These are phyloP conservation scores for Calonectria naviculata DNA, from an alignment of 2,329 filamentous ascomycete species.

Conservation along the genomic window DNA sequence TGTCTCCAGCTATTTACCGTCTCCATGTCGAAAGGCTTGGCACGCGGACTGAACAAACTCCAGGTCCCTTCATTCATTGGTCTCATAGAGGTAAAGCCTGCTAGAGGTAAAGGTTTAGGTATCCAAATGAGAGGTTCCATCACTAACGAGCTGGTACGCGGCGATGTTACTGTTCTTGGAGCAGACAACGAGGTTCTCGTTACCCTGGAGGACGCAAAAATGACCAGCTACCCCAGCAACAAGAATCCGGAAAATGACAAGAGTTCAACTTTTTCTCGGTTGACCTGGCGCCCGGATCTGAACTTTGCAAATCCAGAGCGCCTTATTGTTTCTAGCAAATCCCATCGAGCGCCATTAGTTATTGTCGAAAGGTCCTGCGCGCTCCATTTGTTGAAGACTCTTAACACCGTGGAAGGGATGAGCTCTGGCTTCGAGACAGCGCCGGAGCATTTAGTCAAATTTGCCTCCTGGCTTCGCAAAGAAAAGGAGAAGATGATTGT, in stretches of 20 bases:
- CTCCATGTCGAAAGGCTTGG: constrained; percentile 10
- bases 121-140: background rate
- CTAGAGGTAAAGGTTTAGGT: background rate
- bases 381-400: background rate
- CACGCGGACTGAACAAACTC: constrained; percentile 5
- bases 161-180: background rate
- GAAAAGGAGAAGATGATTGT: background rate
- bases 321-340: background rate
- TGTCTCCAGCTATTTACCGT: constrained; percentile 19
- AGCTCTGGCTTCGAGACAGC: no score
- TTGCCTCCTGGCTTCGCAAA: background rate
- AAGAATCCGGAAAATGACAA: background rate
- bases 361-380: background rate
- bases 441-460: background rate
- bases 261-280: background rate
- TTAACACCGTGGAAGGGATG: background rate
- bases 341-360: background rate
- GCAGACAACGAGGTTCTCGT: background rate
- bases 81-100: constrained; percentile 2
- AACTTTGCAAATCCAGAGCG: background rate
- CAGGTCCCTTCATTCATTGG: constrained; percentile 15
- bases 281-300: background rate
- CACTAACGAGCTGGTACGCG: background rate
- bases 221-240: background rate
- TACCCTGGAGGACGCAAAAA: background rate